phyloP scores from a whole-genome alignment of 345 rosid species.

The Kernera saxatilis region DNA sequence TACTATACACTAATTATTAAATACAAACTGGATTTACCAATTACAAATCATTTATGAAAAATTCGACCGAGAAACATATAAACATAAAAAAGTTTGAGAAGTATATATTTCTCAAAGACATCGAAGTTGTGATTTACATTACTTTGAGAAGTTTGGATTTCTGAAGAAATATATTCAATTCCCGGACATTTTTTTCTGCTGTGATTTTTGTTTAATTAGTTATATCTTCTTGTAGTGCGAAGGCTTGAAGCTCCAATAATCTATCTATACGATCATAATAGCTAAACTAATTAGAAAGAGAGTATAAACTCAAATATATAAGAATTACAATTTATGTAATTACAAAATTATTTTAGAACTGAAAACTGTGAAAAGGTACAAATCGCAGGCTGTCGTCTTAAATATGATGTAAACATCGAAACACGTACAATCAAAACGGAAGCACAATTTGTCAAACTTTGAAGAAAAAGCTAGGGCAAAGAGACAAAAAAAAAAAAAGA shows the following conservation, averaged over 20 bases:
- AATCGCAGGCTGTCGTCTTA: neutral
- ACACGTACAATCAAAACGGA: neutral
- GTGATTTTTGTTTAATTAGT: neutral
- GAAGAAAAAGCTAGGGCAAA: slow-evolving; percentile 13
- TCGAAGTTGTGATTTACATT: neutral
- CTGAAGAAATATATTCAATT: neutral
- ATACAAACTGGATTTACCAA: neutral
- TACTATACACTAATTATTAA: neutral
- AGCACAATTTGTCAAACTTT: slow-evolving; percentile 25
- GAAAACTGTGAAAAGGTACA: neutral
- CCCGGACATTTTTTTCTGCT: neutral
- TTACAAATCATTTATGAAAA: neutral
- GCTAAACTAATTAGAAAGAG: neutral
- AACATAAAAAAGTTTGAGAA: too few species aligned
- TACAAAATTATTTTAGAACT: neutral
- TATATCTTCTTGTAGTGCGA: neutral
- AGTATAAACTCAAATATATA: neutral
- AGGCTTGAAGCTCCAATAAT: neutral
- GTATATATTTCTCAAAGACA: neutral
- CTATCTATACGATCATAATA: neutral
- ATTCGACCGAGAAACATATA: neutral
- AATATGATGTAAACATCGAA: neutral
- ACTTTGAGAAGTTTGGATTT: neutral
- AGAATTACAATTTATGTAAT: neutral
- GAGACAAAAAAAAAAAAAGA: neutral